Evolutionary conservation across 2,329 filamentous ascomycete species (phyloP).

Genomic region (Aspergillus aculeatus): DNA sequence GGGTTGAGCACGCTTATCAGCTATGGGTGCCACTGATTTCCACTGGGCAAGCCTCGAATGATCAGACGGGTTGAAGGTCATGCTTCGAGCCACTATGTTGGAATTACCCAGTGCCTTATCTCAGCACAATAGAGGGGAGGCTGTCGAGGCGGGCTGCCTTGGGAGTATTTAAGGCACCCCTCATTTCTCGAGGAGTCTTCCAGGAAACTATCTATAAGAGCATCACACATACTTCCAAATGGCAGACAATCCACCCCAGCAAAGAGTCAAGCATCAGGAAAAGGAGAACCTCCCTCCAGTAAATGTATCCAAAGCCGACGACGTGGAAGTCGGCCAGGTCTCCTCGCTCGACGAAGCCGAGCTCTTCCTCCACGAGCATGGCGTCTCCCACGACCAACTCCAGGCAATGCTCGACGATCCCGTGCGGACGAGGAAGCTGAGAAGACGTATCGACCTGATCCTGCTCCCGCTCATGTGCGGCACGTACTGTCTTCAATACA

Average conservation of each 20-base stretch:
- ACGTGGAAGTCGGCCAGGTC: slow-evolving; percentile 23
- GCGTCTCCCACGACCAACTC: slow-evolving; percentile 44
- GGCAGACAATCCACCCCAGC: neutral
- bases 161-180: no score
- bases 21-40: no score
- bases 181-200: no score
- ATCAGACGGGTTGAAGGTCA: no score
- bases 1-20: no score
- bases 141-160: no score
- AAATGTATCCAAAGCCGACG: slow-evolving; percentile 2
- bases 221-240: neutral
- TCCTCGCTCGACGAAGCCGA: slow-evolving; percentile 50
- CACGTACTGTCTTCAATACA: slow-evolving; percentile 50
- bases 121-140: no score
- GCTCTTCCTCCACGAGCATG: slow-evolving; percentile 51
- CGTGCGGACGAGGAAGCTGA: slow-evolving; percentile 28
- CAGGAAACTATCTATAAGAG: no score
- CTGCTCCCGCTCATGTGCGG: slow-evolving; percentile 52
- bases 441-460: slow-evolving; percentile 50
- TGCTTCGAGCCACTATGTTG: no score
- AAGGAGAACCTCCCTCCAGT: neutral
- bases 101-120: no score
- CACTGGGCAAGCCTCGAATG: no score
- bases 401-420: slow-evolving; percentile 48
- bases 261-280: neutral